Evolutionary conservation across 2,329 filamentous ascomycete genomes (phyloP), one percentile per base, ranked within the genome.

Genomic region (Plenodomus biglobosus): DNA sequence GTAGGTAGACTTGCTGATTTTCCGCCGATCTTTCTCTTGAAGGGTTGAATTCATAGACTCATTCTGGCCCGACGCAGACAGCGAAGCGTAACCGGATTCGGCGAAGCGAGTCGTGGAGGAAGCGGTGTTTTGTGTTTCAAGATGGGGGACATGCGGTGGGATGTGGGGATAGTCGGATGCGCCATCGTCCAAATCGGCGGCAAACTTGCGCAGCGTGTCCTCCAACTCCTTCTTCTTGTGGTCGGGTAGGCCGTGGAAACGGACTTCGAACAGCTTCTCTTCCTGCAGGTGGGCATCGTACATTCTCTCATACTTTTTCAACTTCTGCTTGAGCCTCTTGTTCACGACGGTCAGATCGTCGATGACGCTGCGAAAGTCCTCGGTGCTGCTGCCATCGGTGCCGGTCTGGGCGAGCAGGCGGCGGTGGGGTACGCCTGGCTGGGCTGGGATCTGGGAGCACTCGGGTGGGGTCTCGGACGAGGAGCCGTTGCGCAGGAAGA

Each of bases 271-370:
- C 0, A 95, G 72, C 64, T 88, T 90, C 22, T 95, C 88, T 39
- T 85, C 83, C 27, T 85, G 81, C 41, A 92, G 72, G 54, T 86
- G 81, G 36, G 85, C 79, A 16, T 84, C 83, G 1, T 86, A 83
- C 20, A 82, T 73, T 53, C 83, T 84, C 67, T 88, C 86, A 53
- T 88, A 88, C 44, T 82, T 85, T 61, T 82, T 86, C 45, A 95
- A 63, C 61, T 85, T 84, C 57, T 86, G 84, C 72, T 86, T 91
- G 52, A 95, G 70, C 42, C 84, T 85, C 67, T 90, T 88, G 66
- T 94, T 95, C 65, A 91, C 87, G 20, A 95, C 77, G 0, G 90
- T 95, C 49, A 95, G 72, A 65, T 95, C 90, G 61, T 95, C 90
- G 40, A 95, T 95, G 15, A 95, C 88, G 56, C 87, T 87, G 39